Conservation (phyloP, 2,329 filamentous ascomycete species). For the Talaromyces pinophilus region DNA sequence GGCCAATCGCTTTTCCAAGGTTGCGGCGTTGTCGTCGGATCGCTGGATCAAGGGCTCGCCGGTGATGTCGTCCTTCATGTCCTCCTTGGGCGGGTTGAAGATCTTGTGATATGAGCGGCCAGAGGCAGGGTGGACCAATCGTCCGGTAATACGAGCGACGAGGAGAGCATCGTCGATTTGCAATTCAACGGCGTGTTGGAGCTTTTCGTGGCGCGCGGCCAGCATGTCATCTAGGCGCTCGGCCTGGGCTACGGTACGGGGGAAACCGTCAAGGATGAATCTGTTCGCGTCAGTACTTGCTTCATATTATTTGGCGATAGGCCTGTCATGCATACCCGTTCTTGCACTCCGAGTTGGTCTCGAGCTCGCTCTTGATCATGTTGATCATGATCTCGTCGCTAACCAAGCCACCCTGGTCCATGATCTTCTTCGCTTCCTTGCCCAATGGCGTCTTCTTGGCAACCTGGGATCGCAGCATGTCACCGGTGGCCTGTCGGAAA, state of each 20-base stretch:
- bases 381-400: slow-evolving; percentile 99
- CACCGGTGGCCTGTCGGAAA: slow-evolving; percentile 77
- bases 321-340: slow-evolving; percentile 67
- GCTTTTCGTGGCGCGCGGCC: slow-evolving; percentile 69
- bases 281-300: slow-evolving; percentile 36
- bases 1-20: slow-evolving; percentile 87
- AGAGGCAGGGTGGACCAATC: slow-evolving; percentile 91
- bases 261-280: slow-evolving; percentile 99
- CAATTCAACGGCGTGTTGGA: slow-evolving; percentile 94
- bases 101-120: slow-evolving; percentile 97
- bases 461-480: slow-evolving; percentile 98
- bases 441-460: slow-evolving; percentile 95
- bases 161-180: slow-evolving; percentile 94
- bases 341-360: slow-evolving; percentile 91
- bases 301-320: not conserved
- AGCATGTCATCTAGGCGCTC: slow-evolving; percentile 96
- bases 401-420: slow-evolving; percentile 96
- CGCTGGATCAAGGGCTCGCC: slow-evolving; percentile 96
- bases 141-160: slow-evolving; percentile 93
- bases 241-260: slow-evolving; percentile 91
- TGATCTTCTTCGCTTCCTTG: slow-evolving; percentile 99
- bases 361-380: slow-evolving; percentile 98
- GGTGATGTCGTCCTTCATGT: slow-evolving; percentile 95
- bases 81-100: slow-evolving; percentile 94
- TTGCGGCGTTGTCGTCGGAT: slow-evolving; percentile 94